Evolutionary conservation across 2,329 filamentous ascomycete genomes (phyloP).

Genomic region (Beauveria bassiana): DNA sequence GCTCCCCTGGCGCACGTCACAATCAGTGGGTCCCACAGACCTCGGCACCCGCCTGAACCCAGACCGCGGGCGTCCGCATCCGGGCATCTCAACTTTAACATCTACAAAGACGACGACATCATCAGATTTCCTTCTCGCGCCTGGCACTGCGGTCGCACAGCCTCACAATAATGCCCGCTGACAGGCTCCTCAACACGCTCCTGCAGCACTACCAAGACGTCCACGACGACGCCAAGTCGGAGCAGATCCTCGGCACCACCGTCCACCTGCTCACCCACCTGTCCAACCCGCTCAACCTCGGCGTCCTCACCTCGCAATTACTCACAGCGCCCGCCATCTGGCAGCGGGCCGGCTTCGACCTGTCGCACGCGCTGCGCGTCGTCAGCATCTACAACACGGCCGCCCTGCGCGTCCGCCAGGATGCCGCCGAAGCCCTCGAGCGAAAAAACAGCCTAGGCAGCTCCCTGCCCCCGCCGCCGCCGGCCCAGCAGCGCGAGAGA

Average conservation of each 20-base stretch:
- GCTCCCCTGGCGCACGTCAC: not conserved
- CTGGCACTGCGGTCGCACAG: not conserved
- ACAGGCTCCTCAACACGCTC: constrained; percentile 59
- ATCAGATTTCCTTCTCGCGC: not conserved
- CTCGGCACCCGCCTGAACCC: constrained; percentile 1
- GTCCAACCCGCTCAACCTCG: constrained; percentile 67
- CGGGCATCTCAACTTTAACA: not conserved
- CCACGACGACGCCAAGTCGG: constrained; percentile 41
- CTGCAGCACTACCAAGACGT: constrained; percentile 51
- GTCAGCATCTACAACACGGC: constrained; percentile 67
- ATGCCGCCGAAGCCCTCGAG: constrained; percentile 32
- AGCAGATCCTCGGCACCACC: constrained; percentile 58
- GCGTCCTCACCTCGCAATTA: constrained; percentile 64
- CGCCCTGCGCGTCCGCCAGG: constrained; percentile 44
- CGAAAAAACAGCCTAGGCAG: constrained; percentile 17
- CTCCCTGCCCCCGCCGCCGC: constrained; percentile 15
- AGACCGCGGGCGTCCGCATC: not conserved
- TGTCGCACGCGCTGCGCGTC: constrained; percentile 56
- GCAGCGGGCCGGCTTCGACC: constrained; percentile 47
- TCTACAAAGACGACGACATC: not conserved
- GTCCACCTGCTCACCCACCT: constrained; percentile 60
- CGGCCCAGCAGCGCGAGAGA: constrained; percentile 21
- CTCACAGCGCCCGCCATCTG: constrained; percentile 66
- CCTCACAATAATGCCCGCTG: constrained; percentile 49
- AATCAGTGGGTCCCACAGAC: not conserved